Conservation (phyloP, 1,284 basidiomycete genomes). For the Cerrena zonata region DNA sequence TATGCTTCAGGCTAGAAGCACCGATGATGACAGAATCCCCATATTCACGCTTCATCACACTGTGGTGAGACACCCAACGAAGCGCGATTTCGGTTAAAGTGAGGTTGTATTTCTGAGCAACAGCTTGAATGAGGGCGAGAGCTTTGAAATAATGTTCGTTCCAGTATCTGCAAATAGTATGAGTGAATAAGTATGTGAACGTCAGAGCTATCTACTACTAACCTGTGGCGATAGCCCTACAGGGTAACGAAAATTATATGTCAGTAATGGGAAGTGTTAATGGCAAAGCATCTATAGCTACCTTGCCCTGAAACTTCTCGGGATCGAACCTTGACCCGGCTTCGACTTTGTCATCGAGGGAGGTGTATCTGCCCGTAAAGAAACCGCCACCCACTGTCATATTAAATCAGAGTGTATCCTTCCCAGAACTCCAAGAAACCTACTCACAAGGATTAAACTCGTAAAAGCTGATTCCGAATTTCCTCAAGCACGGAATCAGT, state of each 20-base stretch:
- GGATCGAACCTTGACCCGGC: constrained; percentile 38
- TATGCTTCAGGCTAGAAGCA: constrained; percentile 44
- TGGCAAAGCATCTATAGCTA: constrained; percentile 11
- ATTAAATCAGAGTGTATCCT: too few species aligned
- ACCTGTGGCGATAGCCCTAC: constrained; percentile 26
- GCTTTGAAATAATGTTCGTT: constrained; percentile 47
- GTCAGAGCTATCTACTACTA: too few species aligned
- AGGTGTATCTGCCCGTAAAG: constrained; percentile 32
- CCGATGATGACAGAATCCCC: constrained; percentile 50
- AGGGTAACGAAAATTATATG: background rate
- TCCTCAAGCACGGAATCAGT: constrained; percentile 58
- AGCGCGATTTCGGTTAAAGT: constrained; percentile 46
- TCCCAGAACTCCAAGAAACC: too few species aligned
- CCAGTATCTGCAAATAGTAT: constrained; percentile 42
- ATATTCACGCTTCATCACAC: constrained; percentile 39
- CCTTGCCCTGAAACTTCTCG: constrained; percentile 26
- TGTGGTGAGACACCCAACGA: constrained; percentile 51
- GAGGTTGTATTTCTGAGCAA: constrained; percentile 37
- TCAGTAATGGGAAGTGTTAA: constrained; percentile 8
- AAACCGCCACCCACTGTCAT: constrained; percentile 35
- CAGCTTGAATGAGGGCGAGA: constrained; percentile 32
- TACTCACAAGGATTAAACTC: constrained; percentile 46
- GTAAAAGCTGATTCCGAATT: constrained; percentile 58
- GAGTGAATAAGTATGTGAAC: too few species aligned
- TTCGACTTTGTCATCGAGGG: constrained; percentile 27